Evolutionary conservation across 345 rosid genomes (phyloP).

Genomic region (Lagerstroemia speciosa): DNA sequence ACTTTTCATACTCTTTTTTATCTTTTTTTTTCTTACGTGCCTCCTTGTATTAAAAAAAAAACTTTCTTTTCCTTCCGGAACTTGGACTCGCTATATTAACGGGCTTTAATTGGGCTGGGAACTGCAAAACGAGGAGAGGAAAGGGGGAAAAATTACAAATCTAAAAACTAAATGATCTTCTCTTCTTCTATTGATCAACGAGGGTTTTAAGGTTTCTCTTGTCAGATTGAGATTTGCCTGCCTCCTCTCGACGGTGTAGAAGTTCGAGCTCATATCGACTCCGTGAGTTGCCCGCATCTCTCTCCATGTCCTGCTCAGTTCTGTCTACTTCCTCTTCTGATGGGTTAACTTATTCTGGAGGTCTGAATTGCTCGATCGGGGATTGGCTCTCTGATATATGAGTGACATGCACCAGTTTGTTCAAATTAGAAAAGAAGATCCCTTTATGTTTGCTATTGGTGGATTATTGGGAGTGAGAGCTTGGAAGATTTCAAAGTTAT

Average conservation of each 20-base stretch:
- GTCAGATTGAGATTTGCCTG: not conserved
- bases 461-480: not conserved
- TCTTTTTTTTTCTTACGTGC: too few species aligned
- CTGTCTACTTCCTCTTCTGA: not conserved
- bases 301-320: not conserved
- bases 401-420: not conserved
- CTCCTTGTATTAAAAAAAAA: too few species aligned
- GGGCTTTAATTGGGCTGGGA: not conserved
- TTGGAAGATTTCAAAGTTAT: too few species aligned
- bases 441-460: not conserved
- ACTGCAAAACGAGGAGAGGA: not conserved
- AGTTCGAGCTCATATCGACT: not conserved
- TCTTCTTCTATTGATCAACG: not conserved
- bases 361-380: not conserved
- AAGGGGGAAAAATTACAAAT: not conserved
- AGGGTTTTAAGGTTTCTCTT: not conserved
- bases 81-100: not conserved
- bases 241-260: not conserved
- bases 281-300: not conserved
- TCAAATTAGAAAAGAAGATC: not conserved
- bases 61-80: not conserved
- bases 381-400: not conserved
- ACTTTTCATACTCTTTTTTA: too few species aligned
- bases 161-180: not conserved
- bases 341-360: not conserved